Percentiles rank a stretch among this genome's conserved stretches.
phyloP scores from a whole-genome alignment of 1,139 yeast genomes.

The Dujonia santamariae region DNA sequence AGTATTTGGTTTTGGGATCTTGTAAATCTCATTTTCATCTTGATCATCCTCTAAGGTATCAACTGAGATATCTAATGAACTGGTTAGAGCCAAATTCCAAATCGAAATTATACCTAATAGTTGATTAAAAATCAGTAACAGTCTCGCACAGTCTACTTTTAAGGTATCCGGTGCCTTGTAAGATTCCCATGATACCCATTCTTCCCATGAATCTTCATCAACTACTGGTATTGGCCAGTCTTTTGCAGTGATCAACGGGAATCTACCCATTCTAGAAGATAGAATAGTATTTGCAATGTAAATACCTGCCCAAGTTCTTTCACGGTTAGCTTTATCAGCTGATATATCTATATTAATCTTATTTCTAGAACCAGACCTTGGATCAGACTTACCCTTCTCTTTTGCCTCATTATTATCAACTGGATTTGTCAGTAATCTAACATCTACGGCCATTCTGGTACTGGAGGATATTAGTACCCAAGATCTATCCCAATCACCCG shows the following conservation, averaged over 20 bases:
- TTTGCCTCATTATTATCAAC: background rate
- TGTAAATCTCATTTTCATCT: constrained; percentile 5
- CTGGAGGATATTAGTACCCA: constrained; percentile 23
- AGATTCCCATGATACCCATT: constrained; percentile 22
- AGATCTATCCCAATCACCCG: constrained; percentile 25
- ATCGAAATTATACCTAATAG: constrained; percentile 15
- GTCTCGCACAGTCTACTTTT: constrained; percentile 18
- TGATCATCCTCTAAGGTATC: constrained; percentile 9
- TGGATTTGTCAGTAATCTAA: constrained; percentile 12
- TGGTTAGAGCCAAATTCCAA: constrained; percentile 20
- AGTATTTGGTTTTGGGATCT: constrained; percentile 3
- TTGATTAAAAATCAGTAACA: constrained; percentile 19
- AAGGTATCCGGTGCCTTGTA: constrained; percentile 12
- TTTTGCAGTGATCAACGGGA: constrained; percentile 20
- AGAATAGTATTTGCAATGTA: constrained; percentile 20
- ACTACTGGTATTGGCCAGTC: constrained; percentile 24
- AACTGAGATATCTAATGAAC: constrained; percentile 17
- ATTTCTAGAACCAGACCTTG: background rate
- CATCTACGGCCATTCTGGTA: constrained; percentile 25
- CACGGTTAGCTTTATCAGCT: constrained; percentile 13
- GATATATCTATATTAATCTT: background rate
- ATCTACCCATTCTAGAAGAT: constrained; percentile 22
- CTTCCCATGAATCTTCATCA: constrained; percentile 23
- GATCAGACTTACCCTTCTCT: background rate
- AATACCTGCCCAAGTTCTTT: constrained; percentile 24